phyloP scores from a whole-genome alignment of 495 filamentous ascomycete genomes.

The Thozetella sp. region DNA sequence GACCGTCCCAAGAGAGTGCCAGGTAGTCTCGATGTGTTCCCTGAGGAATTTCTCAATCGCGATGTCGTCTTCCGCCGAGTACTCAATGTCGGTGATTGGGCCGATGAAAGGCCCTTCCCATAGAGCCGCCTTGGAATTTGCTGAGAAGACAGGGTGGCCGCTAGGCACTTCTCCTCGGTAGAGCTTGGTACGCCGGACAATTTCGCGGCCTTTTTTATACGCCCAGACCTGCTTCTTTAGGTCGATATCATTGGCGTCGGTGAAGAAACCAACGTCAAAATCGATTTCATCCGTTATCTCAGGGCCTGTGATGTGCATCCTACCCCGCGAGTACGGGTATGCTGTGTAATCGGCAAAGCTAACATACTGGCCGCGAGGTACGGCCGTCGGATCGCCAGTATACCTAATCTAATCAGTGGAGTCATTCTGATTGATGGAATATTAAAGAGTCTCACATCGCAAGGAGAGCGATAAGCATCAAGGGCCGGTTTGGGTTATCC shows the following conservation, averaged over 20 bases:
- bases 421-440: background rate
- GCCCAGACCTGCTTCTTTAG: conserved; percentile 13
- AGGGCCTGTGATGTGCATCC: conserved; percentile 27
- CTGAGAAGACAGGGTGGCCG: conserved; percentile 47
- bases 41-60: conserved; percentile 47
- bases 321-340: background rate
- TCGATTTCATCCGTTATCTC: conserved; percentile 2
- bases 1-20: conserved; percentile 49
- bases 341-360: background rate
- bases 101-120: conserved; percentile 14
- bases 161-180: conserved; percentile 50
- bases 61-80: conserved; percentile 48
- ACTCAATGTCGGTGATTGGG: conserved; percentile 34
- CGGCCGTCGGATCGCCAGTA: background rate
- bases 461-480: conserved; percentile 31
- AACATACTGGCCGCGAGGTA: background rate
- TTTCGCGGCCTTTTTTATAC: conserved; percentile 24
- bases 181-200: conserved; percentile 34
- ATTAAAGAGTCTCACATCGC: background rate
- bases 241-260: conserved; percentile 10
- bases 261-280: conserved; percentile 8
- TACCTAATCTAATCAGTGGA: background rate
- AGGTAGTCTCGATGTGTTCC: conserved; percentile 45
- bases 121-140: conserved; percentile 23
- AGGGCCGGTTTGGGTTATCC: conserved; percentile 30